These are phyloP conservation scores for Paraglomus occultum DNA, from an alignment of 192 early-diverging fungal species.

Conservation along the genomic window DNA sequence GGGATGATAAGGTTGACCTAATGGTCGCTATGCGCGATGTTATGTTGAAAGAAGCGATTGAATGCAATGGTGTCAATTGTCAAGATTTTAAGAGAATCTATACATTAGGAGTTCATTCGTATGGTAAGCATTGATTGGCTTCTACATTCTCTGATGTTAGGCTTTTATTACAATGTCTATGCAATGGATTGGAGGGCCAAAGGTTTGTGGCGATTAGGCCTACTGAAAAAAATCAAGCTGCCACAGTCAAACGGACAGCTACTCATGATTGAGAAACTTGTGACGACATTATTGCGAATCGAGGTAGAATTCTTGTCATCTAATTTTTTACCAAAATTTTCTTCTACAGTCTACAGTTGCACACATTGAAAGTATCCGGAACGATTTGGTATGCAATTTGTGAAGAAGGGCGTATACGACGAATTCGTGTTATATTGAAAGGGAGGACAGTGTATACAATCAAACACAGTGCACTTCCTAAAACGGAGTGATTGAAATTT, in stretches of 20 bases:
- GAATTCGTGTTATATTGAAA: slow-evolving; percentile 6
- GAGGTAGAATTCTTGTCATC: slow-evolving; percentile 1
- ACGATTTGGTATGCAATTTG: not conserved
- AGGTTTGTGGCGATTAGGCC: slow-evolving; percentile 3
- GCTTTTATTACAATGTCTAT: slow-evolving; percentile 26
- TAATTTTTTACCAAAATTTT: not conserved
- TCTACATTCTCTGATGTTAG: slow-evolving; percentile 6
- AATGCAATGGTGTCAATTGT: not conserved
- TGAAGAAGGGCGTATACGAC: slow-evolving; percentile 7
- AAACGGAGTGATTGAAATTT: too few relatives aligned
- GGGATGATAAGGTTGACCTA: slow-evolving; percentile 20
- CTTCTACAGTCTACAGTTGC: slow-evolving; percentile 2
- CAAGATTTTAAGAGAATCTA: not conserved
- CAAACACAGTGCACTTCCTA: too few relatives aligned
- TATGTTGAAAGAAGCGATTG: slow-evolving; percentile 18
- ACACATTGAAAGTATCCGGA: not conserved
- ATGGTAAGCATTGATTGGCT: not conserved
- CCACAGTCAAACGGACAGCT: slow-evolving; percentile 14
- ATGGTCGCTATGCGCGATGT: slow-evolving; percentile 22
- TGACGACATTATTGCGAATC: slow-evolving; percentile 4
- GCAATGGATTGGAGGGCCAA: slow-evolving; percentile 27
- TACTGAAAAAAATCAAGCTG: slow-evolving; percentile 14
- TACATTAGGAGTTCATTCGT: slow-evolving; percentile 1
- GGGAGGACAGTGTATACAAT: not conserved
- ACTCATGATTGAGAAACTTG: slow-evolving; percentile 13